Conservation (phyloP, 164 flowering plant genomes). For the Annona squamosa region DNA sequence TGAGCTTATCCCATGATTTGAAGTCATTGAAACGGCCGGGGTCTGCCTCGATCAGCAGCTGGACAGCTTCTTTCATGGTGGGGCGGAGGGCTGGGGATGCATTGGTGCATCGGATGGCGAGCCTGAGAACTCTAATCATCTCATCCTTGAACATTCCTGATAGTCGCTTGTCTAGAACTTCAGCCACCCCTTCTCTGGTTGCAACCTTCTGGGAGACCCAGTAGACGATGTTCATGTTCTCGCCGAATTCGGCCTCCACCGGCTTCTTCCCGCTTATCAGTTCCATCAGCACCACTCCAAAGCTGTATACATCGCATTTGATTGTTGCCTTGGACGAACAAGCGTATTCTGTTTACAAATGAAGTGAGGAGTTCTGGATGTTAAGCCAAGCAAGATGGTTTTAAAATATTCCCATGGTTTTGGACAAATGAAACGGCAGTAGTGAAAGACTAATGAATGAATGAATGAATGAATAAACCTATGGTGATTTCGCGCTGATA, state of each 20-base stretch:
- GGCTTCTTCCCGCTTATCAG: conserved; percentile 89
- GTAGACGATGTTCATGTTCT: conserved; percentile 69
- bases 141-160: conserved; percentile 55
- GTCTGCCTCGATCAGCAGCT: conserved; percentile 68
- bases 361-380: neutral
- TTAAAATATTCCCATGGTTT: neutral
- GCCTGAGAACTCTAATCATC: conserved; percentile 65
- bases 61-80: conserved; percentile 87
- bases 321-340: conserved; percentile 82
- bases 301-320: conserved; percentile 94
- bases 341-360: conserved; percentile 62
- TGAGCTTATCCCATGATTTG: conserved; percentile 44
- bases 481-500: too few species aligned
- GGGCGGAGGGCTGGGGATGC: conserved; percentile 61
- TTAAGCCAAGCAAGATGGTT: neutral
- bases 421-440: neutral
- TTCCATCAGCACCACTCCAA: conserved; percentile 88
- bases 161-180: conserved; percentile 63
- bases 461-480: too few species aligned
- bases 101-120: conserved; percentile 75
- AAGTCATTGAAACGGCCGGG: conserved; percentile 51
- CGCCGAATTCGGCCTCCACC: conserved; percentile 82
- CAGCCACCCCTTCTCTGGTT: conserved; percentile 64
- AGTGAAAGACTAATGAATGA: neutral
- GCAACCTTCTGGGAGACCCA: conserved; percentile 85